Evolutionary conservation across 768 basidiomycete genomes (phyloP), one percentile per base, ranked within the genome.

Genomic region (Russula griseocarnosa): DNA sequence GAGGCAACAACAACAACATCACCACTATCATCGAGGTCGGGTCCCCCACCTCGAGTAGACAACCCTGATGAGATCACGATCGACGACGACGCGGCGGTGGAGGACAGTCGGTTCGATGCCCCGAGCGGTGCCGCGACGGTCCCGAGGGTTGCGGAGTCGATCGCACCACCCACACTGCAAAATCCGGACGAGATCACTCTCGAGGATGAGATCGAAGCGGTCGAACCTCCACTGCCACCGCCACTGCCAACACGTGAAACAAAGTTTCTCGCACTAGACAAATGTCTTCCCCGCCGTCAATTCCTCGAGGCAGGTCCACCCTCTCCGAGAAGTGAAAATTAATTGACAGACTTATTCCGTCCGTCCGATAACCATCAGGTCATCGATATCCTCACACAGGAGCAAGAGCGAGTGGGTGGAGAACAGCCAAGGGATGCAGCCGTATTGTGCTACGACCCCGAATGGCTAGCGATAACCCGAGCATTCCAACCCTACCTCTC

Each of bases 401-500:
- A 52, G 42, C 38, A 42, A 34, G 36, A 50, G 52, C 14, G 22
- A 36, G 46, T 22, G 3, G 30, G 32, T 4, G n/a, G n/a, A 36
- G 46, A 51, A 28, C 40, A 63, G 16, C 61, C 66, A 5, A 13
- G 20, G 11, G 60, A 46, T 61, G 58, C 66, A 10, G 80, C 82
- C 5, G 66, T 63, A 0, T 70, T 98, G 22, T 80, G 82, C 16
- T 97, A 83, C 74, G 94, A 98, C 70, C 86, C 87, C 0, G 86
- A 93, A 72, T 99, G 97, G 97, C 84, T 98, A 53, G 94, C 94
- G 0, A 93, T 99, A 70, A 86, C 86, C 5, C 88, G 91, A 8
- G 93, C 92, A 0, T 89, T 95, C 68, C 84, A 93, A 65, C 86
- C 87, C 0, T 88, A 82, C 75, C 81, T 98, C 66, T 86, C 89